Base-by-base conservation (phyloP, 768 basidiomycete species). In the Hygrophorus pudorinus region DNA sequence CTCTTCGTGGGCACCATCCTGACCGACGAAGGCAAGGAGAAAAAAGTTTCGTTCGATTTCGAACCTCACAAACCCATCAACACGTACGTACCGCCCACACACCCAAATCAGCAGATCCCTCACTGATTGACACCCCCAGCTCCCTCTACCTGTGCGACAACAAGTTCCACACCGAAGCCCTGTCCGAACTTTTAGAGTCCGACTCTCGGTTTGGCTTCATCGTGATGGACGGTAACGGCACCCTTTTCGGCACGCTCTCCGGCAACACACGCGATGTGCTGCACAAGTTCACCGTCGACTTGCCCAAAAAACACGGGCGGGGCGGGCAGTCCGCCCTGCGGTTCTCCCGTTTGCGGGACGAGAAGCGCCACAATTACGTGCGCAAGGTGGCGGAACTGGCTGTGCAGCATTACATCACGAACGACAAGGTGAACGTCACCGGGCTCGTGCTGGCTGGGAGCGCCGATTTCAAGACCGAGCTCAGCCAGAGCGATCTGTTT, bases 31-130 rank as follows among this genome's bases (percentile, higher is more conserved):
- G 94, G 94, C 47, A 99, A 99, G 65, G 96, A 98, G 66, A 98
- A 98, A 75, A 99, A 98, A 64, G 89, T 94, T 24, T 92, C 90
- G 0, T 97, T 98, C 56, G 94, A 97, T 63, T 93, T 99, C 51
- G 91, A 96, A 61, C 96, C 96, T 6, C 94, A 96, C 65, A 98
- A 97, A 62, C 92, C 94, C 28, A 96, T 98, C 70, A 98, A 97
- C 63, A 97, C 94, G 88, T 93, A 64, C 47, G 85, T 70, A 10
- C 16, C 17, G n/a, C 12, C 21, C 38, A 44, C 38, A 13, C 17
- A 34, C 28, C 27, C 10, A 34, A 44, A 6, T 14, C 29, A 33
- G 18, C 13, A 16, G 37, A 38, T 43, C 35, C 20, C 45, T 57
- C 33, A 46, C 35, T 14, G 30, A 21, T 45, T 34, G 30, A 11